Conservation (phyloP, 2,329 filamentous ascomycete genomes). For the Epichloe sp. region DNA sequence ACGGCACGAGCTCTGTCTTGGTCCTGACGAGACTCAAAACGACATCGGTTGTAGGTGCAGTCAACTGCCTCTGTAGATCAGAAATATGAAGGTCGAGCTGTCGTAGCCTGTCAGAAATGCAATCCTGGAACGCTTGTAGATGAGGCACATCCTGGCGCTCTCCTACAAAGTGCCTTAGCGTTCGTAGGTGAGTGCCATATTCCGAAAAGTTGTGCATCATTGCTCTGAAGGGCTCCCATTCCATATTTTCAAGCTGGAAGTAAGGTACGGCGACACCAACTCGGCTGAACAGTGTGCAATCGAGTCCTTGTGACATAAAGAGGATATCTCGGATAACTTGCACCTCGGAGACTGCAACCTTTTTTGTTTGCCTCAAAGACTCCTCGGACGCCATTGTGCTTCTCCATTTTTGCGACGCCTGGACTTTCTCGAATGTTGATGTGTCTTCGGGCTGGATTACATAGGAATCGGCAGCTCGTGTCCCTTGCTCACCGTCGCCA, state of each 20-base stretch:
- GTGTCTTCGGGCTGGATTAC: slow-evolving; percentile 22
- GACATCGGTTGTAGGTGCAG: slow-evolving; percentile 37
- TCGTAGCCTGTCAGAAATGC: slow-evolving; percentile 41
- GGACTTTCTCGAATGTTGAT: slow-evolving; percentile 18
- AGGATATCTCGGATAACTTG: slow-evolving; percentile 64
- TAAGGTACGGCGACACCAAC: slow-evolving; percentile 24
- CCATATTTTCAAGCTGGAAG: slow-evolving; percentile 35
- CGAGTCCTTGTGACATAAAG: slow-evolving; percentile 72
- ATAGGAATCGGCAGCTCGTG: slow-evolving; percentile 18
- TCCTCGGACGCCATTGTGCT: slow-evolving; percentile 21
- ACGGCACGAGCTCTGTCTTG: slow-evolving; percentile 40
- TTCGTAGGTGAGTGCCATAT: slow-evolving; percentile 29
- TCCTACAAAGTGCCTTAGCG: slow-evolving; percentile 32
- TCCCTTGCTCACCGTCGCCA: slow-evolving; percentile 16
- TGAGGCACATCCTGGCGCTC: slow-evolving; percentile 39
- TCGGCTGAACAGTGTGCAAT: slow-evolving; percentile 54
- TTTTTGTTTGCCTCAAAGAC: slow-evolving; percentile 19
- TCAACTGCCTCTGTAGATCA: slow-evolving; percentile 44
- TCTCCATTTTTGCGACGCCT: slow-evolving; percentile 24
- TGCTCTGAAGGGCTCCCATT: slow-evolving; percentile 36
- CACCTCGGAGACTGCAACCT: slow-evolving; percentile 50
- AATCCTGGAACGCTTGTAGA: slow-evolving; percentile 58
- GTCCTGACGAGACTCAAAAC: slow-evolving; percentile 56
- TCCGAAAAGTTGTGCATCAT: slow-evolving; percentile 34
- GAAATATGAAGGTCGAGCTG: slow-evolving; percentile 47